These are phyloP conservation scores for Alternaria panax DNA, from an alignment of 2,329 filamentous ascomycete species.

Conservation along the genomic window DNA sequence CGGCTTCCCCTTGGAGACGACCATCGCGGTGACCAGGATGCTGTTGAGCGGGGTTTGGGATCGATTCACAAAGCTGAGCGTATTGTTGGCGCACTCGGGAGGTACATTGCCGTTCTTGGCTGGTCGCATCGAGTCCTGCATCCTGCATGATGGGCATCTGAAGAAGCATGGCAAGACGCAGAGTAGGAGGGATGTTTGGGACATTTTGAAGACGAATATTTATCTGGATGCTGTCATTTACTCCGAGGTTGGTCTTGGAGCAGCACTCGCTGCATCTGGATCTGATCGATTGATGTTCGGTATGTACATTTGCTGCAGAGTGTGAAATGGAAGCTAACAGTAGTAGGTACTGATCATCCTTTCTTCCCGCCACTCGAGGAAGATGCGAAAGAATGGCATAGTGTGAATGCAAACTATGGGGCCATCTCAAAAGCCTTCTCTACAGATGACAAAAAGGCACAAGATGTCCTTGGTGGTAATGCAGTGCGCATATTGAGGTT, in stretches of 20 bases:
- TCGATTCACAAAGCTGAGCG: conserved; percentile 69
- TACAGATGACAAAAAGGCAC: conserved; percentile 54
- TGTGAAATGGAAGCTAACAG: conserved; percentile 31
- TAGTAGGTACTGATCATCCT: conserved; percentile 76
- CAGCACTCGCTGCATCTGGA: conserved; percentile 72
- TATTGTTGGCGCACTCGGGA: conserved; percentile 86
- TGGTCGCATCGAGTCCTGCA: conserved; percentile 86
- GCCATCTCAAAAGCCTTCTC: conserved; percentile 64
- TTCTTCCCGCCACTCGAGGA: conserved; percentile 79
- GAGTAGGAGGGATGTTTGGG: conserved; percentile 67
- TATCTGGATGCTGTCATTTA: conserved; percentile 90
- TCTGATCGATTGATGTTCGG: conserved; percentile 77
- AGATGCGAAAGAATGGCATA: conserved; percentile 73
- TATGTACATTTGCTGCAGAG: conserved; percentile 36
- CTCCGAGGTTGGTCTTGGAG: conserved; percentile 74
- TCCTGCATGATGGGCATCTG: conserved; percentile 81
- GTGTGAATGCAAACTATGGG: conserved; percentile 66
- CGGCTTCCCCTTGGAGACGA: conserved; percentile 91
- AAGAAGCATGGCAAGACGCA: conserved; percentile 67
- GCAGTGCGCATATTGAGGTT: conserved; percentile 61
- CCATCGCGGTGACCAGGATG: conserved; percentile 88
- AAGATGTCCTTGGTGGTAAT: conserved; percentile 67
- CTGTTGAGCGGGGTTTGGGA: conserved; percentile 87
- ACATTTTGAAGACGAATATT: conserved; percentile 75
- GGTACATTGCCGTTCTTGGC: conserved; percentile 89